phyloP scores from a whole-genome alignment of 2,329 filamentous ascomycete species.

The Aspergillus unguis region DNA sequence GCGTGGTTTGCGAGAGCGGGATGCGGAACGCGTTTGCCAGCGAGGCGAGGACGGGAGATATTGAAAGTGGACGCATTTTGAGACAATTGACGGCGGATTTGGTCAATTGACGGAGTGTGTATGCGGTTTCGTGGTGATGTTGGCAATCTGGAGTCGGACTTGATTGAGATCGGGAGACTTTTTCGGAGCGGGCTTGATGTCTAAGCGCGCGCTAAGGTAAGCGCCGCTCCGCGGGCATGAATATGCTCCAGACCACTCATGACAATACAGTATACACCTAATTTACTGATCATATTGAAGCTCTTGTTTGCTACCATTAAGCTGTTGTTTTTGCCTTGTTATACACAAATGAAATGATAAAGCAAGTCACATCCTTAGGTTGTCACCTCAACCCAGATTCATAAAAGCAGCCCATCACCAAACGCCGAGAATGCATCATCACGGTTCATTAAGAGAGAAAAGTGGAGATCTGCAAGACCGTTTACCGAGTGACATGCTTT shows the following conservation, averaged over 20 bases:
- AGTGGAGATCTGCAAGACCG: not conserved
- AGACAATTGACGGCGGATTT: not conserved
- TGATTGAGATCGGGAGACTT: conserved; percentile 2
- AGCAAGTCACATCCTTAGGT: not conserved
- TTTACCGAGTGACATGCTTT: conserved; percentile 20
- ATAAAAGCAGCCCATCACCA: conserved; percentile 3
- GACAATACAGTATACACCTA: too few species aligned
- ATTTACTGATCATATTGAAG: too few species aligned
- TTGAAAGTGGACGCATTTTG: conserved; percentile 12
- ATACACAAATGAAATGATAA: not conserved
- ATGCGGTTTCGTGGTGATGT: not conserved
- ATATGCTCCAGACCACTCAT: not conserved
- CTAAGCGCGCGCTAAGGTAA: conserved; percentile 7
- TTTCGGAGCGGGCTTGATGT: not conserved
- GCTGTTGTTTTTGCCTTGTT: not conserved
- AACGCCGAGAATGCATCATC: conserved; percentile 26
- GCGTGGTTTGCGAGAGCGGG: conserved; percentile 33
- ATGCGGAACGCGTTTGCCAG: conserved; percentile 46
- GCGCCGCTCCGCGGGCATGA: not conserved
- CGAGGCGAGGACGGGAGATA: conserved; percentile 42
- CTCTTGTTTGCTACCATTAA: too few species aligned
- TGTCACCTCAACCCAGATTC: not conserved
- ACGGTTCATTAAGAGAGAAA: conserved; percentile 14
- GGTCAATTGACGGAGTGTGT: not conserved
- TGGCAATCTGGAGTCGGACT: not conserved